phyloP scores from a whole-genome alignment of 768 basidiomycete species.

The Trametes meyenii region DNA sequence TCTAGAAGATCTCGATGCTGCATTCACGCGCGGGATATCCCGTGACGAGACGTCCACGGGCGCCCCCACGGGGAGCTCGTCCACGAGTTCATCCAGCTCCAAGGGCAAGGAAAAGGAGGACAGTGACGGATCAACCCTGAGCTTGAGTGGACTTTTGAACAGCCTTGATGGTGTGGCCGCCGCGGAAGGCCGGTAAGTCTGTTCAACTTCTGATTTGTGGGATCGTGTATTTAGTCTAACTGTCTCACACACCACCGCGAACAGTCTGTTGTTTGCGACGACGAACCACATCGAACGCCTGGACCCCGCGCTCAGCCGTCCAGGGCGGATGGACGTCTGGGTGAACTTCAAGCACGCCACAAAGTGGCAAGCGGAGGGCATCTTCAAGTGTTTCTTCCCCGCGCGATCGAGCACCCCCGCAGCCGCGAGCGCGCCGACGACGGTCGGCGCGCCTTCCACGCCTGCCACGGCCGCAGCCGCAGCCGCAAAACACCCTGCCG shows the following conservation, averaged over 20 bases:
- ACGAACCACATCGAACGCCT: conserved; percentile 94
- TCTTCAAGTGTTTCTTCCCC: conserved; percentile 95
- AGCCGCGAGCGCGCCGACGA: conserved; percentile 20
- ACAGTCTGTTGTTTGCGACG: conserved; percentile 83
- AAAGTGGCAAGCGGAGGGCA: conserved; percentile 91
- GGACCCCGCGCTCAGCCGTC: conserved; percentile 85
- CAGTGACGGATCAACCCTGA: conserved; percentile 80
- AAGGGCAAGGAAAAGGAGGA: conserved; percentile 42
- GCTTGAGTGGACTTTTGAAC: conserved; percentile 83
- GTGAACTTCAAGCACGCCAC: conserved; percentile 89
- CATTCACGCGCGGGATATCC: conserved; percentile 85
- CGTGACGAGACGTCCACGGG: conserved; percentile 83
- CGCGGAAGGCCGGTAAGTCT: conserved; percentile 78
- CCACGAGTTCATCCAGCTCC: conserved; percentile 41
- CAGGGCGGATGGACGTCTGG: conserved; percentile 93
- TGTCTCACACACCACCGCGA: conserved; percentile 7
- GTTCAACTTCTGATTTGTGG: background rate
- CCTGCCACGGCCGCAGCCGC: background rate
- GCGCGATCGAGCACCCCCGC: conserved; percentile 46
- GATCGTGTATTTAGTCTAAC: conserved; percentile 5
- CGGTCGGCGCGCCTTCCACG: conserved; percentile 8
- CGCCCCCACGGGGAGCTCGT: conserved; percentile 54
- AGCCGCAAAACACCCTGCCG: conserved; percentile 16
- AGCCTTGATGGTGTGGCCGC: conserved; percentile 86
- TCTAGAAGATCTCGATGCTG: conserved; percentile 92